Evolutionary conservation across 2,329 filamentous ascomycete genomes (phyloP), one percentile per base, ranked within the genome.

Genomic region (Verticillium alfalfae): DNA sequence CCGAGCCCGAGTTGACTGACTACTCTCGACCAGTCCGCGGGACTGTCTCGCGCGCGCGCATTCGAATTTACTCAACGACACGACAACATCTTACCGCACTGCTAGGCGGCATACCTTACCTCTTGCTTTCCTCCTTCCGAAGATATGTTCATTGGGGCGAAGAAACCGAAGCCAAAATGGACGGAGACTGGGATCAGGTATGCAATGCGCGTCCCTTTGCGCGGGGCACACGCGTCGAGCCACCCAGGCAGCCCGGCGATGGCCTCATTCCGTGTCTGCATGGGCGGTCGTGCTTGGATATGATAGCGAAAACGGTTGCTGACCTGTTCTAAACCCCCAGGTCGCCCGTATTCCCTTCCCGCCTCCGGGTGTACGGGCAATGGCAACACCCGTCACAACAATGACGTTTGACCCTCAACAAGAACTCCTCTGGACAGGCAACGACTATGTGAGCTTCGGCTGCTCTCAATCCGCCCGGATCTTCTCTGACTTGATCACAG

Each of bases 351-450:
- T 95, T 77, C 84, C 88, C 73, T 86, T 96, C 76, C 91, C 92
- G 74, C 88, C 91, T 70, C 88, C 90, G 70, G 88, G 86, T 72
- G 81, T 87, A 70, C 88, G 90, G 78, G 84, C 84, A 67, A 79
- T 90, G 70, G 84, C 88, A 54, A 90, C 90, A 26, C 86, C 87
- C 62, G 87, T 92, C 67, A 89, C 90, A 55, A 89, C 92, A 2
- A 85, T 97, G 74, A 89, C 90, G 57, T 99, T 99, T 76, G 95
- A 99, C 75, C 90, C 89, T 62, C 83, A 84, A 45, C 90, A 97
- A 74, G 95, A 99, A 75, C 83, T 99, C 39, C 78, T 99, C 60
- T 99, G 96, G 95, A 87, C 88, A 3, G 96, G 93, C 56, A 96
- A 95, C 75, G 91, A 95, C 78, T 92, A 88, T 81, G 92, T 95